These are phyloP conservation scores for Hippophae rhamnoides DNA, from an alignment of 306 rosid genomes.

Conservation along the genomic window DNA sequence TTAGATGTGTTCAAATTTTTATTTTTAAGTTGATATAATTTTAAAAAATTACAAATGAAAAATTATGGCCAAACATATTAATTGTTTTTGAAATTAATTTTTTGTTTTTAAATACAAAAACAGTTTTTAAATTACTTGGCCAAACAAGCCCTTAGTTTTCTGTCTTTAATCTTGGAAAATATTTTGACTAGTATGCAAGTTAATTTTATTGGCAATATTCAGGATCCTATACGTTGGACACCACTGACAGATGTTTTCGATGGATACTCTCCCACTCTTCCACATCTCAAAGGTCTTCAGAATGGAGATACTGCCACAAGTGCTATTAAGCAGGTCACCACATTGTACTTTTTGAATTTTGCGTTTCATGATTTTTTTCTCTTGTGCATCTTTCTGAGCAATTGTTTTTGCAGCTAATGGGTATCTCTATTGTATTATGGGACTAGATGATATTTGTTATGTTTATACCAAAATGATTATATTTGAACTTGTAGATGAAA, in stretches of 20 bases:
- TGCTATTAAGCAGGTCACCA: constrained; percentile 89
- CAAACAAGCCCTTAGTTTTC: background rate
- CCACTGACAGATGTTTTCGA: constrained; percentile 93
- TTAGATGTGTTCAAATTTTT: no score
- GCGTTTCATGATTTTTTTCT: no score
- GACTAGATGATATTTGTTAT: background rate
- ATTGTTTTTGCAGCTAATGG: no score
- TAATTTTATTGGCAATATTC: constrained; percentile 15
- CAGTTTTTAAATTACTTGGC: no score
- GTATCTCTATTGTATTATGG: no score
- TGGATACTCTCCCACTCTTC: constrained; percentile 97
- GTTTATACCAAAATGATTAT: constrained; percentile 13
- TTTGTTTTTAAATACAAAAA: no score
- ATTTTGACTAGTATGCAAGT: background rate
- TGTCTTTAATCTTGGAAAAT: background rate
- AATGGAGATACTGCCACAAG: constrained; percentile 99
- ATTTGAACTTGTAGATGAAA: constrained; percentile 9
- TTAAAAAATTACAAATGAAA: no score
- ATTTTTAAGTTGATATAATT: no score
- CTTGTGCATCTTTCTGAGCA: no score
- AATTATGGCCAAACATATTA: no score
- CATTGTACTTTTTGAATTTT: no score
- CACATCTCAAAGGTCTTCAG: constrained; percentile 99
- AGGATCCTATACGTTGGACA: constrained; percentile 99
- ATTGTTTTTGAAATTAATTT: no score